phyloP scores from a whole-genome alignment of 2,329 filamentous ascomycete genomes.

The Aspergillus unguis region DNA sequence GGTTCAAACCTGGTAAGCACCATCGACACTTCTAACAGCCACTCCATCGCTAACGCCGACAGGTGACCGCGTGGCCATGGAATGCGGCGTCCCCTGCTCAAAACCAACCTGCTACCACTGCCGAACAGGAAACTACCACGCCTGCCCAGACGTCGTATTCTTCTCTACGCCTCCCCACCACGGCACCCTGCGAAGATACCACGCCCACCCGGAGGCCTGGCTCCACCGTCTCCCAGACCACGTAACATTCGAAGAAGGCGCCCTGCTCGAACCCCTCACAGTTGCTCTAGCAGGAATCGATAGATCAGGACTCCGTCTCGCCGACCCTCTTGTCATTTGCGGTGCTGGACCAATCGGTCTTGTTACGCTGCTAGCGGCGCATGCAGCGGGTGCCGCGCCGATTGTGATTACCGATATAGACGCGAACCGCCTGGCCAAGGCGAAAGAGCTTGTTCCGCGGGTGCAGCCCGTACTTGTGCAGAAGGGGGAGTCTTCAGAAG shows the following conservation, averaged over 20 bases:
- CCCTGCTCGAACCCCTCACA: conserved; percentile 17
- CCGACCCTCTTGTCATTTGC: conserved; percentile 18
- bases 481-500: conserved; percentile 8
- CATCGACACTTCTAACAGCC: background rate
- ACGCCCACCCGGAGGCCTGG: conserved; percentile 19
- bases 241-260: conserved; percentile 17
- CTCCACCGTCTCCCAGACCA: conserved; percentile 18
- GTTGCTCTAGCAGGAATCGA: conserved; percentile 19
- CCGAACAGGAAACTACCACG: conserved; percentile 18
- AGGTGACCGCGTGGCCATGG: conserved; percentile 20
- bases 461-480: conserved; percentile 11
- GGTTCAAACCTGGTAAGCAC: conserved; percentile 17
- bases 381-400: conserved; percentile 17
- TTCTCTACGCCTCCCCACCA: conserved; percentile 21
- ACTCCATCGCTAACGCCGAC: too few relatives aligned
- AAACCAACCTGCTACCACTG: conserved; percentile 19
- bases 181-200: conserved; percentile 19
- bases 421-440: conserved; percentile 16
- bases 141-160: conserved; percentile 20
- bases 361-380: conserved; percentile 18
- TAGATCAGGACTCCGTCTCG: conserved; percentile 15
- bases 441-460: conserved; percentile 18
- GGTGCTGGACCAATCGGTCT: conserved; percentile 20
- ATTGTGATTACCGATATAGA: conserved; percentile 21
- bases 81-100: conserved; percentile 20